phyloP scores from a whole-genome alignment of 257 asterid species.

The Solanum chmielewskii region DNA sequence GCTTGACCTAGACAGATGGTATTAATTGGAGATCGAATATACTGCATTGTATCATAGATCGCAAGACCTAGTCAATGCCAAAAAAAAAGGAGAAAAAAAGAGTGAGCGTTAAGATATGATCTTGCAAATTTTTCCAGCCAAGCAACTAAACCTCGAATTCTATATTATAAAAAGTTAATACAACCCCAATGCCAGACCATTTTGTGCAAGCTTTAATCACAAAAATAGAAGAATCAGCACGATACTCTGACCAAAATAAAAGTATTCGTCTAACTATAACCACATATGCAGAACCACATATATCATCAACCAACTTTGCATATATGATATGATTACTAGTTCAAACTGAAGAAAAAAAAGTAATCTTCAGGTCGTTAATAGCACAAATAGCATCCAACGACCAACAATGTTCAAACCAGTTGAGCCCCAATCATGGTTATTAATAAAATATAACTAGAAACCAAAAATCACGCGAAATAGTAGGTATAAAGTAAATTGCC shows the following conservation, averaged over 20 bases:
- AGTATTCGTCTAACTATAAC: not conserved
- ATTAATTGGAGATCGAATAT: conserved; percentile 78
- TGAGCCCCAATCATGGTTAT: not conserved
- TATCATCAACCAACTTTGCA: not conserved
- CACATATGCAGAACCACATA: not conserved
- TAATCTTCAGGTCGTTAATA: not conserved
- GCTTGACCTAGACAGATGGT: conserved; percentile 95
- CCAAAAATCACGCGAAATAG: not conserved
- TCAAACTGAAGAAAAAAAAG: not conserved
- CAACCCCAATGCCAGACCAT: not conserved
- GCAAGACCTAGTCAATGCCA: conserved; percentile 58
- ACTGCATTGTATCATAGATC: conserved; percentile 93
- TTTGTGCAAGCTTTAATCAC: not conserved
- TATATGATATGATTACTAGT: not conserved
- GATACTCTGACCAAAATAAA: not conserved
- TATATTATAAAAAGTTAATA: not conserved
- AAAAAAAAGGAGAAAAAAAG: not conserved
- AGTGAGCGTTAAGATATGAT: not conserved
- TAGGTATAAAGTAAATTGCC: not conserved
- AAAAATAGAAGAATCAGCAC: not conserved
- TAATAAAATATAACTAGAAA: not conserved
- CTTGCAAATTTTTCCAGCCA: not conserved
- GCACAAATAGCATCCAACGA: not conserved
- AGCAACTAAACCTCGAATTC: not conserved
- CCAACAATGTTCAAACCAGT: not conserved